Base-by-base conservation (phyloP, 305 asterid genomes). In the Fraxinus platypoda region DNA sequence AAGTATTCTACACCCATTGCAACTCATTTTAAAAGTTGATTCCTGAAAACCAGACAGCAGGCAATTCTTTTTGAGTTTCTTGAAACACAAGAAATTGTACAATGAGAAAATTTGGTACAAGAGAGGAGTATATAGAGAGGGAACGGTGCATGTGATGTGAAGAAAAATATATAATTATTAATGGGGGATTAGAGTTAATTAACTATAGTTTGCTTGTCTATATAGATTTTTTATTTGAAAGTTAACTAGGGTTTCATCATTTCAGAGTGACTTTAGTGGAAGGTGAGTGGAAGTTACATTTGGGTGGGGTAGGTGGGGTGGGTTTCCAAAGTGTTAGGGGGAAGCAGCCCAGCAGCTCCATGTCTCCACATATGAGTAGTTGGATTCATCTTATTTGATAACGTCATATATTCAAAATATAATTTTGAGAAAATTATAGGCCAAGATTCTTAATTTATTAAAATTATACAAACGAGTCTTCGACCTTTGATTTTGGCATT, bases 301-400 rank as follows among this genome's bases (percentile, higher is more conserved):
- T 68, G 31, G 81, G 72, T 8, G 52, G 57, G n/a, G 28, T 19
- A 23, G 30, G 71, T 59, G 83, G 54, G 80, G 66, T 43, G 74
- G 78, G 77, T 77, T 84, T 83, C 87, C 86, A 83, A 86, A 85
- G 83, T 81, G 41, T 78, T 86, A 57, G 66, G 85, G 89, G 87
- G 52, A 77, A 78, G 75, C 78, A 68, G 11, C 66, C 12, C n/a
- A 23, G 57, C 89, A 86, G 87, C 87, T 78, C 87, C 87, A 85
- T 86, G 85, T 86, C 85, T 75, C 89, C 85, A 82, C 89, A 6
- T 57, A 57, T n/a, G 66, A 54, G 62, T 49, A 17, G 62, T 49
- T 49, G 62, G 62, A 49, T 49, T 49, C 21, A 1, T 49, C 62
- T 4, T 15, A 17, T 49, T 8, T 49, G 62, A 49, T 49, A 15